Percentiles rank a stretch among this genome's conserved stretches.
Evolutionary conservation across 306 rosid genomes (phyloP).

Genomic region (Mucuna pruriens): DNA sequence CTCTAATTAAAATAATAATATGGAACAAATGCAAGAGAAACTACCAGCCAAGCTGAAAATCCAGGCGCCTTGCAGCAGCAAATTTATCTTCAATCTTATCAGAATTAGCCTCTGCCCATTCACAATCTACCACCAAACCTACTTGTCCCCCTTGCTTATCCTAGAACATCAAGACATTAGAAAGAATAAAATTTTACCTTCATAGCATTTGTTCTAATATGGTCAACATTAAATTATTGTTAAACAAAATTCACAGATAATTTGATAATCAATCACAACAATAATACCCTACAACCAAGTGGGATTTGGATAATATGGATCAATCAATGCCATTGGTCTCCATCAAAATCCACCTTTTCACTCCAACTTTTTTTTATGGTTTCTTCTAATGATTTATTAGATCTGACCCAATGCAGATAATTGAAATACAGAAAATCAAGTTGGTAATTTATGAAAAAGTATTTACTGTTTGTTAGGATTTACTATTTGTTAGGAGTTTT

Average conservation of each 20-base stretch:
- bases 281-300: neutral
- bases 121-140: conserved; percentile 80
- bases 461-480: too few species aligned
- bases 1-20: conserved; percentile 1
- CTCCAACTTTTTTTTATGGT: neutral
- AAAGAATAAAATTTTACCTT: neutral
- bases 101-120: conserved; percentile 95
- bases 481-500: too few species aligned
- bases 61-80: conserved; percentile 89
- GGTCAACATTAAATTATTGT: neutral
- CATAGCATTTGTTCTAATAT: neutral
- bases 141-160: conserved; percentile 85
- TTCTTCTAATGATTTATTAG: neutral
- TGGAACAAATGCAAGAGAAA: conserved; percentile 17
- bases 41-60: conserved; percentile 95
- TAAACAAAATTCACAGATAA: neutral
- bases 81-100: conserved; percentile 68
- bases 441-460: too few species aligned
- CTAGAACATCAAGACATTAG: conserved; percentile 45
- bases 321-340: neutral
- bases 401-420: neutral
- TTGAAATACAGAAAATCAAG: neutral
- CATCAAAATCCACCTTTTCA: neutral
- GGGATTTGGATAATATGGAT: neutral
- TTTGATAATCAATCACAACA: conserved; percentile 14